These are phyloP conservation scores for Solanum chaucha DNA, from an alignment of 257 asterid genomes.

Conservation along the genomic window DNA sequence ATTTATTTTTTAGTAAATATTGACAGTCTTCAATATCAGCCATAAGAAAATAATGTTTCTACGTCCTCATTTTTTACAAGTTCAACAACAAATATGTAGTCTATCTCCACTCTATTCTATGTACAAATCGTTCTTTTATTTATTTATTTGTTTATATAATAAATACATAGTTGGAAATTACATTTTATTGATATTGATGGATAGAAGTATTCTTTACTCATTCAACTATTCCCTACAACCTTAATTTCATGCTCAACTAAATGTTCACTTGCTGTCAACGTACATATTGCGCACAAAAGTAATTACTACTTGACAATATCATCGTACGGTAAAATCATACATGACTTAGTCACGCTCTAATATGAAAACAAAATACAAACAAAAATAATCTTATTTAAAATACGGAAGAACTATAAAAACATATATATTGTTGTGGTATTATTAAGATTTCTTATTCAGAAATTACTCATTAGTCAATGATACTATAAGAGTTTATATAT, in stretches of 20 bases:
- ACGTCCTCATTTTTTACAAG: neutral
- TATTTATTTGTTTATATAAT: too few relatives aligned
- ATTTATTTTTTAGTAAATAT: neutral
- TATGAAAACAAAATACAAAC: neutral
- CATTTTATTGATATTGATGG: neutral
- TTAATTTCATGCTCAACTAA: neutral
- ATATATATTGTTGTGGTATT: too few relatives aligned
- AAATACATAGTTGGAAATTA: neutral
- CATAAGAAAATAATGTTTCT: neutral
- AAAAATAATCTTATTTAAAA: neutral
- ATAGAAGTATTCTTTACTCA: neutral
- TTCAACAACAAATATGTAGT: neutral
- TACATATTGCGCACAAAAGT: neutral
- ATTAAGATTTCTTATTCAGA: fast-evolving
- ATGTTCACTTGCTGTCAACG: neutral
- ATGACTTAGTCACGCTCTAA: neutral
- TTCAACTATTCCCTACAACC: neutral
- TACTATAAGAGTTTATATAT: too few relatives aligned
- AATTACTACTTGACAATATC: neutral
- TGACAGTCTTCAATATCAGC: neutral
- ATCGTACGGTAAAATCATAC: neutral
- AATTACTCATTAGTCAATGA: too few relatives aligned
- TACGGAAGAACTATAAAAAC: neutral
- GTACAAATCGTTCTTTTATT: neutral
- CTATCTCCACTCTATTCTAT: neutral